These are phyloP conservation scores for Aristolochia californica DNA, from an alignment of 164 flowering plant genomes.

Conservation along the genomic window DNA sequence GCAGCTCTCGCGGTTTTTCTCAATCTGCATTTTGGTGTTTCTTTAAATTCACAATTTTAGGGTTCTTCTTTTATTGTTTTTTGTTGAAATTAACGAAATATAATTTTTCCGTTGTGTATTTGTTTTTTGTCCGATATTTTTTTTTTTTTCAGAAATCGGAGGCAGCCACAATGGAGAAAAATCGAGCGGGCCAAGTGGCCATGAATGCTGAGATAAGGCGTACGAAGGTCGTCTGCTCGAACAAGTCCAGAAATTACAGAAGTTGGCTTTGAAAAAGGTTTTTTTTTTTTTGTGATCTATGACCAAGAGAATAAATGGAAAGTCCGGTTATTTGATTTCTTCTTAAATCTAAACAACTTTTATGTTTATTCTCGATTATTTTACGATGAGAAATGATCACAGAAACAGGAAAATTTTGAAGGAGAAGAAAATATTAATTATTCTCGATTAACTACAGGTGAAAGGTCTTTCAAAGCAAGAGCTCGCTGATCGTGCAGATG, in stretches of 20 bases:
- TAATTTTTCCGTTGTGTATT: too few relatives aligned
- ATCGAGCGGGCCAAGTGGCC: conserved; percentile 73
- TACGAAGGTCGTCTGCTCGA: conserved; percentile 72
- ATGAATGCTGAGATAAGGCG: conserved; percentile 90
- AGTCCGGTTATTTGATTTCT: too few relatives aligned
- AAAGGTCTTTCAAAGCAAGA: conserved; percentile 82
- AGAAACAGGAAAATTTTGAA: too few relatives aligned
- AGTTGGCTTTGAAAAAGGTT: conserved; percentile 81
- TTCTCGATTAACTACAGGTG: conserved; percentile 31
- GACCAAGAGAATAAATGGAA: not conserved
- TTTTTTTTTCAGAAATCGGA: conserved; percentile 57
- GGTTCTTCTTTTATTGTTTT: too few relatives aligned
- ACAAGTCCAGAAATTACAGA: conserved; percentile 83
- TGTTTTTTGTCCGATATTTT: not conserved
- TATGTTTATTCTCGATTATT: not conserved
- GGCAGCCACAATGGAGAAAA: conserved; percentile 52
- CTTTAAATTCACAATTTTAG: too few relatives aligned
- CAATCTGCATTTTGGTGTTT: not conserved
- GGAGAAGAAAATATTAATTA: too few relatives aligned
- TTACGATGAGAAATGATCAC: too few relatives aligned
- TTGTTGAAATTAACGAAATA: too few relatives aligned
- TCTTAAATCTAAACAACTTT: not conserved
- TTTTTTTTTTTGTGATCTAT: too few relatives aligned
- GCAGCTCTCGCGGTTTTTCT: conserved; percentile 46
- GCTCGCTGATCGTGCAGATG: conserved; percentile 58